Percentiles rank a stretch among this genome's conserved stretches.
These are phyloP conservation scores for Lunasporangiospora selenospora DNA, from an alignment of 192 early-diverging fungal genomes.

Conservation along the genomic window DNA sequence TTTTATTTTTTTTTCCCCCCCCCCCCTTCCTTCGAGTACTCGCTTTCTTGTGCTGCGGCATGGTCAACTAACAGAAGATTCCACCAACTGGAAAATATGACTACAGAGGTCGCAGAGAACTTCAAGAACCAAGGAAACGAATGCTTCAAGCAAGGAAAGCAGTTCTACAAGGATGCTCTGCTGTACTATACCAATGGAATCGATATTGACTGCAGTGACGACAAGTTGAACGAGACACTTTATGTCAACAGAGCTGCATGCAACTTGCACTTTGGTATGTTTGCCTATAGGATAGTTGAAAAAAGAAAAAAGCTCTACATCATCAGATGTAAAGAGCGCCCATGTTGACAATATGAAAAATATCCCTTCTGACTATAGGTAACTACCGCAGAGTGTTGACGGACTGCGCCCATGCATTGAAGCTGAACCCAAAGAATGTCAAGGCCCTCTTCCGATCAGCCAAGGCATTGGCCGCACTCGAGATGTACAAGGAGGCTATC, in stretches of 20 bases:
- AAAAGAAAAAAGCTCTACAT: no score
- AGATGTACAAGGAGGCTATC: conserved; percentile 82
- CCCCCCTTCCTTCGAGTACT: neutral
- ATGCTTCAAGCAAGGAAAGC: conserved; percentile 74
- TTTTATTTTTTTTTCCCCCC: neutral
- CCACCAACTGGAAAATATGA: no score
- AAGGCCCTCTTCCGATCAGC: conserved; percentile 95
- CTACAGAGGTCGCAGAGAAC: conserved; percentile 79
- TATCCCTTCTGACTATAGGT: no score
- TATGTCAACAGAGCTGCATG: conserved; percentile 92
- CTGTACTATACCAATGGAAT: conserved; percentile 90
- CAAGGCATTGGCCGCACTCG: conserved; percentile 80
- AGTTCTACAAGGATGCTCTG: conserved; percentile 76
- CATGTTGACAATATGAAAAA: conserved; percentile 1
- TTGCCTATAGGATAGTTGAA: no score
- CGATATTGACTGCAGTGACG: conserved; percentile 73
- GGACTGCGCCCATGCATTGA: conserved; percentile 89
- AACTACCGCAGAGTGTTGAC: conserved; percentile 89
- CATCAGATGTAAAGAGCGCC: neutral
- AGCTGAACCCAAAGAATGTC: conserved; percentile 79
- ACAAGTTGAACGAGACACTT: conserved; percentile 78
- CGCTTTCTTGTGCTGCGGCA: no score
- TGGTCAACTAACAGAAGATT: neutral
- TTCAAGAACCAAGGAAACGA: conserved; percentile 98
- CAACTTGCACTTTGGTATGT: conserved; percentile 83